Percentiles rank a stretch among this genome's conserved stretches.
These are phyloP conservation scores for Fagopyrum tataricum DNA, from an alignment of 148 eudicot species.

Conservation along the genomic window DNA sequence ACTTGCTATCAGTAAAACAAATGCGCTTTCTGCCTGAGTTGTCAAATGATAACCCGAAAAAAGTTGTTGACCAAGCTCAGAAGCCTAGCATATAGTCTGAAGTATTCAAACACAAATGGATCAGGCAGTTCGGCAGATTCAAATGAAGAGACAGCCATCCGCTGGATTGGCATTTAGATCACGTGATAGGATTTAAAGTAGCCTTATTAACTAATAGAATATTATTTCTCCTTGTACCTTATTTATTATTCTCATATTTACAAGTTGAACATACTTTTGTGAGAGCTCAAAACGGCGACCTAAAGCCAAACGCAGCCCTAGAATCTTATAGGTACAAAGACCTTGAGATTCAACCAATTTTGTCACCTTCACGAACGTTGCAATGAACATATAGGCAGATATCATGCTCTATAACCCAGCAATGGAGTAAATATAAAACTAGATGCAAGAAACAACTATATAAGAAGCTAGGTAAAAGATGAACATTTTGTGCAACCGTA, in stretches of 20 bases:
- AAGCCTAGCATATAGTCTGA: neutral
- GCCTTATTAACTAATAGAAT: neutral
- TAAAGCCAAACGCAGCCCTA: too few relatives aligned
- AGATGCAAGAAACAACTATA: neutral
- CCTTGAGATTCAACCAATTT: neutral
- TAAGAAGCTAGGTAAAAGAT: neutral
- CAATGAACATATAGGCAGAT: neutral
- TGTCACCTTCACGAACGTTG: neutral
- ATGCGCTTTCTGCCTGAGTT: neutral
- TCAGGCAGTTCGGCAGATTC: neutral
- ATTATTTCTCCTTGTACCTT: neutral
- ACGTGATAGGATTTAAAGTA: neutral
- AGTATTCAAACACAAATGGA: neutral
- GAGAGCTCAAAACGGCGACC: too few relatives aligned
- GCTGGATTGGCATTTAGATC: neutral
- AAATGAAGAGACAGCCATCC: neutral
- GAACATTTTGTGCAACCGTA: neutral
- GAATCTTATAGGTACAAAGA: neutral
- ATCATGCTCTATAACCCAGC: neutral
- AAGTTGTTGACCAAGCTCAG: neutral
- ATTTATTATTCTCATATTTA: neutral
- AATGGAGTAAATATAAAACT: neutral
- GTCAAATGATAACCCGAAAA: neutral
- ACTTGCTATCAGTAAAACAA: neutral
- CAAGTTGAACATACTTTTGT: neutral